A percentile compares a stretch with the other conserved stretches of the same genome.
These are phyloP conservation scores for Plasmodium inui DNA, from an alignment of 169 alveolate species.

Conservation along the genomic window DNA sequence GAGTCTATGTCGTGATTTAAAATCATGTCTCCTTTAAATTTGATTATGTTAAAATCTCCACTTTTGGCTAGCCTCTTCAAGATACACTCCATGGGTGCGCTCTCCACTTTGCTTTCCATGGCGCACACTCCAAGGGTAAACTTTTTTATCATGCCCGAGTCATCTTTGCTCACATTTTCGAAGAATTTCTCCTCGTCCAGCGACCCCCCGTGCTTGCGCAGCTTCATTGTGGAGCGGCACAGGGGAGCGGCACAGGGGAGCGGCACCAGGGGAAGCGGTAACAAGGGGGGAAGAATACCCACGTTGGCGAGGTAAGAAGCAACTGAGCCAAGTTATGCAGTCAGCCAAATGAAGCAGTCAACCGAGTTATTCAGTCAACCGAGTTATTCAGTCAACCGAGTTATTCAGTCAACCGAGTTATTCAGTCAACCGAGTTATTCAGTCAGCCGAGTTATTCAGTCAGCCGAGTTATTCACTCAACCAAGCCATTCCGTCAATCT, in stretches of 20 bases:
- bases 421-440: too few relatives aligned
- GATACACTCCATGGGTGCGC: constrained; percentile 91
- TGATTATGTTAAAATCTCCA: constrained; percentile 88
- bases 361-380: too few relatives aligned
- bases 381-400: too few relatives aligned
- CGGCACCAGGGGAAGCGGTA: too few relatives aligned
- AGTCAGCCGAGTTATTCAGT: too few relatives aligned
- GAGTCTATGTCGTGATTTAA: constrained; percentile 83
- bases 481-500: too few relatives aligned
- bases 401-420: too few relatives aligned
- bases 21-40: constrained; percentile 90
- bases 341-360: too few relatives aligned
- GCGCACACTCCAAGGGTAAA: constrained; percentile 92
- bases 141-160: constrained; percentile 77
- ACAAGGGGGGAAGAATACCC: not conserved
- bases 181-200: constrained; percentile 72
- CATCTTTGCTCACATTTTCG: constrained; percentile 62
- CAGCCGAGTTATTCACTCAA: too few relatives aligned
- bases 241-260: too few relatives aligned
- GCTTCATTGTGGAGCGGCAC: constrained; percentile 8
- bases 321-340: too few relatives aligned
- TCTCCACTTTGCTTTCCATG: constrained; percentile 90
- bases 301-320: not conserved
- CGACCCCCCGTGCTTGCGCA: constrained; percentile 18
- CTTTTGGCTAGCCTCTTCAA: constrained; percentile 83